These are phyloP conservation scores for Pistacia integerrima DNA, from an alignment of 345 rosid genomes.

Conservation along the genomic window DNA sequence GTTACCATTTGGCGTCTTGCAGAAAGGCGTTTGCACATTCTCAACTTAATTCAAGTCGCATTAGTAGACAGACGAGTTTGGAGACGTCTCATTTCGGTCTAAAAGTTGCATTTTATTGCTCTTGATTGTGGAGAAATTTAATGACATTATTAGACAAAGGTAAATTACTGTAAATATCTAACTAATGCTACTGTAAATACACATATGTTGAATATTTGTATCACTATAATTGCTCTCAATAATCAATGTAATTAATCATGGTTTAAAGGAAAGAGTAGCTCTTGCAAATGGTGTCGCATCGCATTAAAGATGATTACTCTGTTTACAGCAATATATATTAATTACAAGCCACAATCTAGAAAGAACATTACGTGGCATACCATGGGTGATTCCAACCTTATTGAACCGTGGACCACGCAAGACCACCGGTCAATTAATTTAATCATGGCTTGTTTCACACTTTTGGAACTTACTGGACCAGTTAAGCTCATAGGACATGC, in stretches of 20 bases:
- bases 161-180: not conserved
- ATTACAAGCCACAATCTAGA: not conserved
- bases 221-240: not conserved
- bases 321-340: too few relatives aligned
- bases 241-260: not conserved
- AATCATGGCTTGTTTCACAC: not conserved
- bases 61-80: not conserved
- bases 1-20: not conserved
- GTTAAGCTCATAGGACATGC: not conserved
- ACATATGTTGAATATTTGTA: too few relatives aligned
- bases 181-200: too few relatives aligned
- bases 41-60: not conserved
- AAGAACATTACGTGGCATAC: not conserved
- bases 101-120: not conserved
- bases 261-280: not conserved
- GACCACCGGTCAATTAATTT: too few relatives aligned
- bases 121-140: not conserved
- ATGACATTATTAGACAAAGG: not conserved
- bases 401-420: not conserved
- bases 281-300: not conserved
- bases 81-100: constrained; percentile 4
- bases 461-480: not conserved
- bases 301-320: too few relatives aligned
- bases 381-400: not conserved
- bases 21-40: not conserved